These are phyloP conservation scores for Lathyrus sativus DNA, from an alignment of 306 rosid genomes.

Conservation along the genomic window DNA sequence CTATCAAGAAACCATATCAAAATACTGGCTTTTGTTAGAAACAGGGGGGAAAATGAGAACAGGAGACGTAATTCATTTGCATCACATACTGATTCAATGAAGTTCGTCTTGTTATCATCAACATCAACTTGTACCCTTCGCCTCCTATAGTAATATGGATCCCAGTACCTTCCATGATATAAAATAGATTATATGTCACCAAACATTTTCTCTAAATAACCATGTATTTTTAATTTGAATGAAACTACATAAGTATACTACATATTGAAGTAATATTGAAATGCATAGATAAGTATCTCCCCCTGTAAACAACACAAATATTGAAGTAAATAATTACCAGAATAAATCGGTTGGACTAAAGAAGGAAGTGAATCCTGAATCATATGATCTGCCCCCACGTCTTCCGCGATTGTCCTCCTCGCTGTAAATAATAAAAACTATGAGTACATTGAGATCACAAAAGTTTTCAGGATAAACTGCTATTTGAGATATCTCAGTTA, in stretches of 20 bases:
- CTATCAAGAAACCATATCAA: conserved; percentile 45
- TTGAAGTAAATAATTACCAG: conserved; percentile 57
- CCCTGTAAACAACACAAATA: not conserved
- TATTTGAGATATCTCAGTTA: conserved; percentile 3
- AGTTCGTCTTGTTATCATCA: conserved; percentile 75
- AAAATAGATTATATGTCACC: conserved; percentile 30
- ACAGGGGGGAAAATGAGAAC: not conserved
- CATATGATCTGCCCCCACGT: conserved; percentile 83
- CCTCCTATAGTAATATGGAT: conserved; percentile 90
- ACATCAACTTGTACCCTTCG: conserved; percentile 60
- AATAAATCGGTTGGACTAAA: conserved; percentile 76
- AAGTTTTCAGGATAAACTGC: conserved; percentile 5
- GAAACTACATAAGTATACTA: conserved; percentile 18
- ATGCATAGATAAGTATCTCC: not conserved
- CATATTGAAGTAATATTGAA: not conserved
- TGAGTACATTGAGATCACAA: conserved; percentile 33
- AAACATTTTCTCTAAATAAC: conserved; percentile 29
- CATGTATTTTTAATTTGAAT: not conserved
- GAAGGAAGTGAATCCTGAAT: conserved; percentile 77
- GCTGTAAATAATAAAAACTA: conserved; percentile 50
- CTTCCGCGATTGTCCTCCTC: conserved; percentile 93
- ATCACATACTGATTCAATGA: conserved; percentile 85
- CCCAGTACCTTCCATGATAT: conserved; percentile 82
- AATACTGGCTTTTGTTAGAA: conserved; percentile 29
- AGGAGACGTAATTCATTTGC: conserved; percentile 31